phyloP scores from a whole-genome alignment of 73 alveolate species.

The Tetrahymena borealis region DNA sequence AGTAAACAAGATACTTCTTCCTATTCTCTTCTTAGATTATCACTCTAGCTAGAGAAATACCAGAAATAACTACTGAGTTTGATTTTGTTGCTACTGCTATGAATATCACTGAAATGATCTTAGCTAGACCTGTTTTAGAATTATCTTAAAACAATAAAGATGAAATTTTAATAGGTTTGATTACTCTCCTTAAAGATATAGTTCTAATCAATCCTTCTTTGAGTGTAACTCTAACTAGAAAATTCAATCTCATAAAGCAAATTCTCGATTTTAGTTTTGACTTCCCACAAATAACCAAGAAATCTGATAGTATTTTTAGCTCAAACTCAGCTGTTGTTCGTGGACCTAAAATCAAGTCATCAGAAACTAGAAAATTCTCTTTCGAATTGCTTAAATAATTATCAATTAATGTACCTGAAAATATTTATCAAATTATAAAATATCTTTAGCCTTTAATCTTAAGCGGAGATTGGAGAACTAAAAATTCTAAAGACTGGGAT shows the following conservation, averaged over 20 bases:
- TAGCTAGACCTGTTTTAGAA: background rate
- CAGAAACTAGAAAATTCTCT: conserved; percentile 4
- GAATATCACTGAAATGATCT: background rate
- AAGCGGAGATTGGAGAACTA: conserved; percentile 33
- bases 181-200: conserved; percentile 10
- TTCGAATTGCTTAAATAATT: conserved; percentile 12
- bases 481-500: conserved; percentile 25
- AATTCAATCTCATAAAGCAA: background rate
- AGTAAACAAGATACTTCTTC: background rate
- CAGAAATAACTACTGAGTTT: background rate
- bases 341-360: conserved; percentile 26
- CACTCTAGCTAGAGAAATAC: background rate
- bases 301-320: conserved; percentile 7
- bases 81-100: background rate
- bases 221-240: background rate
- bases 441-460: background rate
- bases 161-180: conserved; percentile 16
- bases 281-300: background rate
- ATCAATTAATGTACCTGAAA: background rate
- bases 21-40: background rate
- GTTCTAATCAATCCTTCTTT: background rate
- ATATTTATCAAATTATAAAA: conserved; percentile 1
- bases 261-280: background rate
- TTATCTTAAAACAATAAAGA: conserved; percentile 13
- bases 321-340: conserved; percentile 4